Percentiles rank a stretch among this genome's conserved stretches.
These are phyloP conservation scores for Lactarius pseudohatsudake DNA, from an alignment of 768 basidiomycete species.

Conservation along the genomic window DNA sequence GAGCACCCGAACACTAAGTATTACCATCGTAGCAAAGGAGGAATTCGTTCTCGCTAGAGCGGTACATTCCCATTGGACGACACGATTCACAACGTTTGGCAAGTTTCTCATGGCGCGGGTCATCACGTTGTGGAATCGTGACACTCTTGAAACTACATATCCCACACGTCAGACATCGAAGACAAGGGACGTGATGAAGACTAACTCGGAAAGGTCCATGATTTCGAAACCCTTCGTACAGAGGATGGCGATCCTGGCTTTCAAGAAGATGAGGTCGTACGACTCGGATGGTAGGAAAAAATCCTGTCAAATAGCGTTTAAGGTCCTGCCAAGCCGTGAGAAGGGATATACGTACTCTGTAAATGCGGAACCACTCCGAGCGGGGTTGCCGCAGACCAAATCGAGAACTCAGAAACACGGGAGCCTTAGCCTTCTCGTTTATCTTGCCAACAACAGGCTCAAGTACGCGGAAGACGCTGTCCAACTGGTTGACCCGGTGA, in stretches of 20 bases:
- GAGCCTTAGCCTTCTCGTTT: slow-evolving; percentile 70
- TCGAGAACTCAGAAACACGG: slow-evolving; percentile 68
- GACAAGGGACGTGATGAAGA: slow-evolving; percentile 8
- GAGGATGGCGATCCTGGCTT: slow-evolving; percentile 89
- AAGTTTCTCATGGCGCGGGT: slow-evolving; percentile 60
- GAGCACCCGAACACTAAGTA: slow-evolving; percentile 26
- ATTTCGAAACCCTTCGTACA: slow-evolving; percentile 96
- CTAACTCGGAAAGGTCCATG: slow-evolving; percentile 92
- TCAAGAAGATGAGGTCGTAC: slow-evolving; percentile 87
- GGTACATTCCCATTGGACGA: slow-evolving; percentile 87
- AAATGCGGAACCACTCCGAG: slow-evolving; percentile 94
- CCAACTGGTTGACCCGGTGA: slow-evolving; percentile 46
- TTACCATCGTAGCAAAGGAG: slow-evolving; percentile 85
- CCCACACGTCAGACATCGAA: slow-evolving; percentile 8
- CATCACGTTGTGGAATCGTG: slow-evolving; percentile 83
- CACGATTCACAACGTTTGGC: slow-evolving; percentile 81
- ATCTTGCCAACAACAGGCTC: slow-evolving; percentile 94
- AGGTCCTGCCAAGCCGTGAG: not conserved
- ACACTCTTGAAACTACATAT: slow-evolving; percentile 73
- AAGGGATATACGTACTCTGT: slow-evolving; percentile 50
- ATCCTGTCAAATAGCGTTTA: slow-evolving; percentile 45
- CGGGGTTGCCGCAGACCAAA: slow-evolving; percentile 76
- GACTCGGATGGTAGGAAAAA: slow-evolving; percentile 93
- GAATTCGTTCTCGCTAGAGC: slow-evolving; percentile 84
- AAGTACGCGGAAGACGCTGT: slow-evolving; percentile 95